Percentiles rank a stretch among this genome's conserved stretches.
Evolutionary conservation across 1,139 yeast species (phyloP).

Genomic region (Nakaseomyces bracarensis): DNA sequence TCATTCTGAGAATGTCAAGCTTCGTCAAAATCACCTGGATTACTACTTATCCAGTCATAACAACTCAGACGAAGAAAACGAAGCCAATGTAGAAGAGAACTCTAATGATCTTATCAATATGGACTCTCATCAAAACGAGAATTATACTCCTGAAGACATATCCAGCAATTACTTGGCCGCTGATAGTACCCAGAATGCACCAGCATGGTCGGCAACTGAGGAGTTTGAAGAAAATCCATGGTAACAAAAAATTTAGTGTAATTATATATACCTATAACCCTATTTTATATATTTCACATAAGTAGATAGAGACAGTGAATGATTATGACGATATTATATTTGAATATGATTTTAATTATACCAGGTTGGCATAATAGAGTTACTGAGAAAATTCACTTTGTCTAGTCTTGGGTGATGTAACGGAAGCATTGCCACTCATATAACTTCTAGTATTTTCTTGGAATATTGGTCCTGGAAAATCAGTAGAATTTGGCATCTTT

Average conservation of each 20-base stretch:
- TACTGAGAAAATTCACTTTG: constrained; percentile 7
- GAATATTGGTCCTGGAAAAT: constrained; percentile 2
- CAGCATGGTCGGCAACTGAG: constrained; percentile 22
- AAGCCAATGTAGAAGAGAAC: constrained; percentile 10
- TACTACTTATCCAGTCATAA: neutral
- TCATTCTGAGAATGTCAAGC: constrained; percentile 36
- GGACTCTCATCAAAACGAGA: constrained; percentile 12
- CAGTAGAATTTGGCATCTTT: constrained; percentile 5
- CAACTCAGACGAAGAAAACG: constrained; percentile 9
- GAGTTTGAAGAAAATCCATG: constrained; percentile 32
- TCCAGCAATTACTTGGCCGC: constrained; percentile 9
- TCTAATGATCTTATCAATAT: constrained; percentile 7
- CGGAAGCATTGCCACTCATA: neutral
- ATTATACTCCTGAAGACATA: constrained; percentile 9
- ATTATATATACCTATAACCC: neutral
- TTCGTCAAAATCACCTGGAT: constrained; percentile 16
- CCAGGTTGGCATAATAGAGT: neutral
- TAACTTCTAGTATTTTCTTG: neutral
- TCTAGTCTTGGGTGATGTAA: constrained; percentile 9
- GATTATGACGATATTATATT: neutral
- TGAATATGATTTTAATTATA: too few species aligned
- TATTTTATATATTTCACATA: neutral
- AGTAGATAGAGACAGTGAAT: neutral
- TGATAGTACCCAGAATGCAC: constrained; percentile 22
- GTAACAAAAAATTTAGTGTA: constrained; percentile 13